phyloP scores from a whole-genome alignment of 257 asterid genomes.

The Buddleja alternifolia region DNA sequence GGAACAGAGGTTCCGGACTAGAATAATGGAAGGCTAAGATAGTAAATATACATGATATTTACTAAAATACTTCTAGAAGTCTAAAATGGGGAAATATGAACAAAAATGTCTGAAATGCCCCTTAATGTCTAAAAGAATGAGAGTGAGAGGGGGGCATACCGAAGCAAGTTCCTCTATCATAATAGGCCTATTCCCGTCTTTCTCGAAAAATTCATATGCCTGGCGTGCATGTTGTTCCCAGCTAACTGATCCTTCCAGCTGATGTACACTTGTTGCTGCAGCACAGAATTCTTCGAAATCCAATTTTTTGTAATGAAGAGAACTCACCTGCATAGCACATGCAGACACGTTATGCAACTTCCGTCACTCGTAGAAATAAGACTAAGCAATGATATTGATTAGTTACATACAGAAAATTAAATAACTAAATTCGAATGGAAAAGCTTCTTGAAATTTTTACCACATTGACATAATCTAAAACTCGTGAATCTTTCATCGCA shows the following conservation, averaged over 20 bases:
- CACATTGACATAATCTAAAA: slow-evolving; percentile 56
- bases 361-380: not conserved
- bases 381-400: not conserved
- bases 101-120: too few relatives aligned
- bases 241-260: slow-evolving; percentile 64
- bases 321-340: slow-evolving; percentile 49
- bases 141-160: slow-evolving; percentile 38
- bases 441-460: slow-evolving; percentile 43
- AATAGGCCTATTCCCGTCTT: slow-evolving; percentile 70
- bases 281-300: slow-evolving; percentile 74
- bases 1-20: too few relatives aligned
- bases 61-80: too few relatives aligned
- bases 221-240: slow-evolving; percentile 75
- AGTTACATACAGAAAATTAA: too few relatives aligned
- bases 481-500: slow-evolving; percentile 72
- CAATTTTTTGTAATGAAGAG: slow-evolving; percentile 63
- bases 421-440: too few relatives aligned
- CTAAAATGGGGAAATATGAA: too few relatives aligned
- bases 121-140: too few relatives aligned
- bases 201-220: slow-evolving; percentile 66
- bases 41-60: too few relatives aligned
- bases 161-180: slow-evolving; percentile 78
- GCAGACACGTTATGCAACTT: not conserved
- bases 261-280: slow-evolving; percentile 65
- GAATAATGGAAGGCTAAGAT: too few relatives aligned